A percentile compares a stretch with the other conserved stretches of the same genome.
These are phyloP conservation scores for Leishmania lainsoni DNA, from an alignment of 208 protist genomes.

Conservation along the genomic window DNA sequence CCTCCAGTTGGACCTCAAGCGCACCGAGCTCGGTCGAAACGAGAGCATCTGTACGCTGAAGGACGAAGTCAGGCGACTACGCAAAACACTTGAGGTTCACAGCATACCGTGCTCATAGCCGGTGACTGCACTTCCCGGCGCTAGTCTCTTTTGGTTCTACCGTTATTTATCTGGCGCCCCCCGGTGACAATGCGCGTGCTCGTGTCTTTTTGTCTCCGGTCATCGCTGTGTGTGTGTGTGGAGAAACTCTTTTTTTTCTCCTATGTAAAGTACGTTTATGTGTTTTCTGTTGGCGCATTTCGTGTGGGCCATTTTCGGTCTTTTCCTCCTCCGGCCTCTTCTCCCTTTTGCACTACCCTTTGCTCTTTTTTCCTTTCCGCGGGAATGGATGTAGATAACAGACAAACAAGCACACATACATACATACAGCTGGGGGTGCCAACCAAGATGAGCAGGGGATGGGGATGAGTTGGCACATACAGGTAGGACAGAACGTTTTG, in stretches of 20 bases:
- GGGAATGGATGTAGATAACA: neutral
- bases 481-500: neutral
- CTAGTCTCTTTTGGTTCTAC: neutral
- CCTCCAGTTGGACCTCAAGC: conserved; percentile 61
- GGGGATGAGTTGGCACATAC: neutral
- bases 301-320: neutral
- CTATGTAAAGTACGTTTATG: conserved; percentile 5
- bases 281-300: neutral
- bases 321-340: neutral
- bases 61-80: conserved; percentile 61
- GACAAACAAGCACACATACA: neutral
- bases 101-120: conserved; percentile 39
- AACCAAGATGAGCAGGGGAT: neutral
- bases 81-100: conserved; percentile 80
- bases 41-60: conserved; percentile 49
- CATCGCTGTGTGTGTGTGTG: neutral
- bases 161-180: too few species aligned
- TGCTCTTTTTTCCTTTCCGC: neutral
- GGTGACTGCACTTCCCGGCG: neutral
- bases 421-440: neutral
- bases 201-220: neutral
- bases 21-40: conserved; percentile 35
- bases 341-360: neutral
- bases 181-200: neutral
- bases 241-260: neutral